These are phyloP conservation scores for Metschnikowia henanensis DNA, from an alignment of 805 yeast genomes.

Conservation along the genomic window DNA sequence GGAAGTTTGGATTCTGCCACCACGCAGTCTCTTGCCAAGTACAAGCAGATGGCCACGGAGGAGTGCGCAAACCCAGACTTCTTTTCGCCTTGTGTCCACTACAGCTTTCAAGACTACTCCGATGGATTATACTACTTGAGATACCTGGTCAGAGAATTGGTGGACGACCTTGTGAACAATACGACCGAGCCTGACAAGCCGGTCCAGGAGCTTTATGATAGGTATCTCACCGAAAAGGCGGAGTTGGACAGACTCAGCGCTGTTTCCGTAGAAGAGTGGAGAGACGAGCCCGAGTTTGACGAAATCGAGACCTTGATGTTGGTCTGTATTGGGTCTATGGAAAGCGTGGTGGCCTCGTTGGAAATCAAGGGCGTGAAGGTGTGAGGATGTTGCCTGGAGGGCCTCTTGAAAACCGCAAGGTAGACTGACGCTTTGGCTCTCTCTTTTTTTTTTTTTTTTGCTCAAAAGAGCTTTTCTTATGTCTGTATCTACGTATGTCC, in stretches of 20 bases:
- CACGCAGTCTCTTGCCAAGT: neutral
- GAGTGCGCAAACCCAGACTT: neutral
- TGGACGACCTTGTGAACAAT: neutral
- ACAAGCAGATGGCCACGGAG: neutral
- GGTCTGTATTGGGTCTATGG: neutral
- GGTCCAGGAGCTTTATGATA: neutral
- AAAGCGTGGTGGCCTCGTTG: neutral
- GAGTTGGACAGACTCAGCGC: neutral
- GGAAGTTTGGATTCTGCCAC: no score
- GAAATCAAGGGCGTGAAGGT: neutral
- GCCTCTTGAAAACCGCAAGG: no score
- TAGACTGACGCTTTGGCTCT: no score
- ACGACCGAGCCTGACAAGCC: neutral
- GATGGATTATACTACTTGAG: neutral
- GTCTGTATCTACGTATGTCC: neutral
- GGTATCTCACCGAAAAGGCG: neutral
- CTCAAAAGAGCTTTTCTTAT: neutral
- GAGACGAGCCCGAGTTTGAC: no score
- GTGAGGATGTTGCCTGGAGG: neutral
- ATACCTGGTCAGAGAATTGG: neutral
- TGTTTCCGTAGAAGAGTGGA: no score
- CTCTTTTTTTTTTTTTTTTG: no score
- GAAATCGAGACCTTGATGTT: neutral
- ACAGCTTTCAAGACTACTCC: neutral
- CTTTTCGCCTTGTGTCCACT: neutral